Conservation (phyloP, 495 filamentous ascomycete species). For the Aspergillus wentii region DNA sequence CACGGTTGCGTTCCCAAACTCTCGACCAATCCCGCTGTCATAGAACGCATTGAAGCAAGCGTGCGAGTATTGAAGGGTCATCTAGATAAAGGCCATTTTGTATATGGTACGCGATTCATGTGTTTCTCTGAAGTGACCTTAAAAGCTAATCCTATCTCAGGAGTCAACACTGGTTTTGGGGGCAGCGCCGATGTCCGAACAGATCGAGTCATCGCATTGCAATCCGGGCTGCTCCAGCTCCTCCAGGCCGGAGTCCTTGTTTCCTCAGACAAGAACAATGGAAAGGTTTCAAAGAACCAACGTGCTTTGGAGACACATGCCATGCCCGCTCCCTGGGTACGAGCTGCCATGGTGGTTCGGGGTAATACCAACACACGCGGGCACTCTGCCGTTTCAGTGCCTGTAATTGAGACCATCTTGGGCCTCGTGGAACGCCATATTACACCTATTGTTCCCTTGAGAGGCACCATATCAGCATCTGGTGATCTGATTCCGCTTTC, state of each 20-base stretch:
- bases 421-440: slow-evolving; percentile 42
- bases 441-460: slow-evolving; percentile 50
- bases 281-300: slow-evolving; percentile 12
- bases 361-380: slow-evolving; percentile 52
- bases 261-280: slow-evolving; percentile 18
- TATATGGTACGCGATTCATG: slow-evolving; percentile 13
- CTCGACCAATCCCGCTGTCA: slow-evolving; percentile 8
- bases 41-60: slow-evolving; percentile 10
- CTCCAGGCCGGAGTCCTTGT: slow-evolving; percentile 48
- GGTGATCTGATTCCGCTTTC: slow-evolving; percentile 58
- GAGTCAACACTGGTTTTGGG: slow-evolving; percentile 66
- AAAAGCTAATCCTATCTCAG: slow-evolving; percentile 20
- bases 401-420: slow-evolving; percentile 42
- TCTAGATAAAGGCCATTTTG: slow-evolving; percentile 11
- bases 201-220: slow-evolving; percentile 36
- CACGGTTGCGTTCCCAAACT: slow-evolving; percentile 12
- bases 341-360: slow-evolving; percentile 53
- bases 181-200: slow-evolving; percentile 56
- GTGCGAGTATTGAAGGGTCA: slow-evolving; percentile 13
- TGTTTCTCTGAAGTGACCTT: no score
- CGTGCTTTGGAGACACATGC: no score
- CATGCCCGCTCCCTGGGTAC: slow-evolving; percentile 49
- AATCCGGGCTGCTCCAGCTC: slow-evolving; percentile 47
- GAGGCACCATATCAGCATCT: slow-evolving; percentile 60
- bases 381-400: slow-evolving; percentile 50